Base-by-base conservation (phyloP, 1,284 basidiomycete species). In the Apiotrichum veenhuisii region DNA sequence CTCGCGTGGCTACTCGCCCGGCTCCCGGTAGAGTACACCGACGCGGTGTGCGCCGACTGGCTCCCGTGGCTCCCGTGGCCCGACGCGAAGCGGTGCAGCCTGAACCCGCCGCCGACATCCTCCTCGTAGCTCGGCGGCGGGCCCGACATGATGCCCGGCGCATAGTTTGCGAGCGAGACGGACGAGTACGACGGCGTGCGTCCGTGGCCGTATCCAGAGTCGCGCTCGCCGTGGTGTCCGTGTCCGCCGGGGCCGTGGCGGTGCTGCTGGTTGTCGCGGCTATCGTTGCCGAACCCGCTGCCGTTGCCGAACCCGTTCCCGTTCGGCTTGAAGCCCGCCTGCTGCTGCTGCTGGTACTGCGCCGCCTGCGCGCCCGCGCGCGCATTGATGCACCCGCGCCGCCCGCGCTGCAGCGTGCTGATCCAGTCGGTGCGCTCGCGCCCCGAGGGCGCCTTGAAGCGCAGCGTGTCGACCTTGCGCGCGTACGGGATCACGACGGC, bases 401-500 rank as follows among this genome's bases (percentile, higher is more conserved):
- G 49, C 17, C 57, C 60, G 5, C 36, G 33, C 33, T 41, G 49
- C 18, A 62, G 38, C 18, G 58, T 50, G 2, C 49, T 42, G 40
- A 67, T 80, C 74, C 14, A 66, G 53, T 58, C 64, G 33, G 34
- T 36, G 33, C 48, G 58, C 27, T 54, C 55, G 43, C 22, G 58
- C 50, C 49, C 62, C 44, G 15, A 34, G 3, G 54, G 57, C 36
- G 60, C 57, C 15, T 48, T 50, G 40, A 62, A 52, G 44, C 60
- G 60, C 11, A 59, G 34, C 33, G 34, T 43, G 40, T 62, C 54
- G 17, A 17, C 2, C 22, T 41, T 42, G 22, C 55, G 40, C 9
- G 33, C 18, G 22, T 48, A 50, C 18, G 41, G 45, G 8, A 62
- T 22, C 5, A 41, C 41, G 3, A 91, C 72, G 55, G 84, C 82